Percentiles rank a stretch among this genome's conserved stretches.
phyloP scores from a whole-genome alignment of 2,329 filamentous ascomycete species.

The Elsinoe perseae region DNA sequence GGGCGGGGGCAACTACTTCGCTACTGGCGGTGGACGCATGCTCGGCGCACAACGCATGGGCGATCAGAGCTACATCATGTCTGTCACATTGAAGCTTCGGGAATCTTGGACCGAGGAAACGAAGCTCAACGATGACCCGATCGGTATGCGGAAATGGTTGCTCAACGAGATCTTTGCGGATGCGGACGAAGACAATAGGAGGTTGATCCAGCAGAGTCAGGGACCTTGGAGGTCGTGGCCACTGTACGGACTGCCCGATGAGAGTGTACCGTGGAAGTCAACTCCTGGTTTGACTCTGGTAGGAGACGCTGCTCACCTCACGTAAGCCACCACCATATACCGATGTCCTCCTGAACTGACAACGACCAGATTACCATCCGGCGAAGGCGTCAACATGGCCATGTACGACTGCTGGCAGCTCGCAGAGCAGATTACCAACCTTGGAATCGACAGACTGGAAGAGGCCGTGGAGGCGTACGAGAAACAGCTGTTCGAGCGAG shows the following conservation, averaged over 20 bases:
- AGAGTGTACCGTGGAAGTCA: constrained; percentile 40
- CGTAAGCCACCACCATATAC: constrained; percentile 28
- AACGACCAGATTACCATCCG: constrained; percentile 22
- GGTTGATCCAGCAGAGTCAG: constrained; percentile 36
- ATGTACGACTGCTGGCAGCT: constrained; percentile 49
- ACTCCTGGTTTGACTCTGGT: constrained; percentile 46
- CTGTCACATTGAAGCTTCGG: constrained; percentile 19
- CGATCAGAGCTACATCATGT: constrained; percentile 22
- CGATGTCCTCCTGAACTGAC: background rate
- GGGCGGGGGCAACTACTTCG: constrained; percentile 26
- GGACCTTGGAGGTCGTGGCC: constrained; percentile 35
- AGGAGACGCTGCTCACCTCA: constrained; percentile 54
- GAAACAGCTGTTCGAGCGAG: constrained; percentile 28
- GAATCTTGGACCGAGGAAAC: constrained; percentile 20
- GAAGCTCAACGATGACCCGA: constrained; percentile 27
- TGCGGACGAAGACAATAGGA: constrained; percentile 39
- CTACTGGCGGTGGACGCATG: constrained; percentile 20
- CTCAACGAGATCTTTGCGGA: constrained; percentile 35
- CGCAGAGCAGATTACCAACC: constrained; percentile 36
- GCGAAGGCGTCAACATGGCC: constrained; percentile 53
- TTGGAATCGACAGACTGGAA: constrained; percentile 22
- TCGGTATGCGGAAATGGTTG: constrained; percentile 32
- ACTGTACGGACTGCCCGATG: constrained; percentile 49
- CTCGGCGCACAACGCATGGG: constrained; percentile 22
- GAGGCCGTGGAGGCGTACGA: constrained; percentile 27